phyloP scores from a whole-genome alignment of 1,284 basidiomycete species.

The Macrocystidia cucumis region DNA sequence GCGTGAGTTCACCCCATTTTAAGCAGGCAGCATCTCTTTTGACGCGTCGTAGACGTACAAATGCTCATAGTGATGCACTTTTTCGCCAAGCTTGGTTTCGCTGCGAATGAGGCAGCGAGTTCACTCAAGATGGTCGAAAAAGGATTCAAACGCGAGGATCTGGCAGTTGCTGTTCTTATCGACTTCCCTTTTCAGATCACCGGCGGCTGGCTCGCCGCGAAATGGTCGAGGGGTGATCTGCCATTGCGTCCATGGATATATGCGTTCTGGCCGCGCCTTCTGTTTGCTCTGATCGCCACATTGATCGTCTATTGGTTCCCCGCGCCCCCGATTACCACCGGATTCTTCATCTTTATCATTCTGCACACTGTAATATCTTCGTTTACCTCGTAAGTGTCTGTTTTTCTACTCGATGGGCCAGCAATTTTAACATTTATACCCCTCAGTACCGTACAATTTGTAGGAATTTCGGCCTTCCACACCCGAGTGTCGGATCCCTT shows the following conservation, averaged over 20 bases:
- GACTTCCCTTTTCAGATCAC: slow-evolving; percentile 98
- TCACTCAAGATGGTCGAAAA: slow-evolving; percentile 96
- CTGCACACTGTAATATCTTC: slow-evolving; percentile 80
- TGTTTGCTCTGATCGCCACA: slow-evolving; percentile 70
- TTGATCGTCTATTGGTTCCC: slow-evolving; percentile 86
- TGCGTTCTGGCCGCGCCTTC: slow-evolving; percentile 86
- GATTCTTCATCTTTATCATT: slow-evolving; percentile 80
- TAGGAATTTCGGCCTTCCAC: slow-evolving; percentile 97
- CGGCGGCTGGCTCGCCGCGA: slow-evolving; percentile 94
- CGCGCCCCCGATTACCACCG: slow-evolving; percentile 58
- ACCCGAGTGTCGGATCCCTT: slow-evolving; percentile 95
- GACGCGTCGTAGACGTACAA: slow-evolving; percentile 70
- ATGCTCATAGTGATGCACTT: slow-evolving; percentile 84
- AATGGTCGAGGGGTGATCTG: slow-evolving; percentile 77
- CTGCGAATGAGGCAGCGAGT: slow-evolving; percentile 91
- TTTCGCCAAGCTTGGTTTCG: slow-evolving; percentile 93
- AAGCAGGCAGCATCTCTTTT: neutral
- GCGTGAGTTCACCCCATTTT: slow-evolving; percentile 44
- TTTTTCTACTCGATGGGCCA: neutral
- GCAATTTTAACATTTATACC: neutral
- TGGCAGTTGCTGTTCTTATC: slow-evolving; percentile 91
- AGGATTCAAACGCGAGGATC: slow-evolving; percentile 90
- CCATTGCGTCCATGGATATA: slow-evolving; percentile 84
- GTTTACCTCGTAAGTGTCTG: slow-evolving; percentile 67
- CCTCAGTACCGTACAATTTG: slow-evolving; percentile 90